Evolutionary conservation across 2,329 filamentous ascomycete species (phyloP).

Genomic region (Talaromyces sp.): DNA sequence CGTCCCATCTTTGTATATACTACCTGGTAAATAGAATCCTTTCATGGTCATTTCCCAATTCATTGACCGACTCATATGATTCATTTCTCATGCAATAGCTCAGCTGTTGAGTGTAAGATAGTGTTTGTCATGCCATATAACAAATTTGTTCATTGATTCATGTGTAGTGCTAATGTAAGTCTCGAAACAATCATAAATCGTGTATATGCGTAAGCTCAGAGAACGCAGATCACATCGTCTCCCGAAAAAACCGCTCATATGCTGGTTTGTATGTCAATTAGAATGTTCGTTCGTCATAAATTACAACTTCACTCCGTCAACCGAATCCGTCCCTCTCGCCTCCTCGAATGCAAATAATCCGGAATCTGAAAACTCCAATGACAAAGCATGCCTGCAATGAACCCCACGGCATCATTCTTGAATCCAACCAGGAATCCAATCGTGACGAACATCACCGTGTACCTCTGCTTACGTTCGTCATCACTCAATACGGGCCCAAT

Average conservation of each 20-base stretch:
- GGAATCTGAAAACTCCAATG: constrained; percentile 62
- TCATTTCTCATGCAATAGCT: too few relatives aligned
- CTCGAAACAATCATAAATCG: background rate
- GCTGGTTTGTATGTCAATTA: background rate
- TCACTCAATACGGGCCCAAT: constrained; percentile 51
- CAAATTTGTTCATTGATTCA: too few relatives aligned
- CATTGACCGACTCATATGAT: too few relatives aligned
- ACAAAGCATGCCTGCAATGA: constrained; percentile 75
- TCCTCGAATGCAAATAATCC: constrained; percentile 23
- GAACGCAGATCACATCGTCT: too few relatives aligned
- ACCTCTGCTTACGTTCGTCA: constrained; percentile 68
- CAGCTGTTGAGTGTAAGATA: too few relatives aligned
- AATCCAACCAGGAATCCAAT: constrained; percentile 79
- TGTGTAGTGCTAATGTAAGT: background rate
- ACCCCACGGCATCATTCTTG: constrained; percentile 85
- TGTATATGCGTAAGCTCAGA: background rate
- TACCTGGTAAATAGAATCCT: too few relatives aligned
- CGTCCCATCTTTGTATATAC: too few relatives aligned
- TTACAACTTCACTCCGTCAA: constrained; percentile 13
- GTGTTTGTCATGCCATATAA: too few relatives aligned
- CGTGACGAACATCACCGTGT: constrained; percentile 88
- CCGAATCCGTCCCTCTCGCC: constrained; percentile 31
- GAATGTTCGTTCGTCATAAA: background rate
- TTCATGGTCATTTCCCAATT: too few relatives aligned
- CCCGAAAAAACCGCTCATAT: background rate